These are phyloP conservation scores for Vitis hybrid DNA, from an alignment of 177 flowering plant species.

Conservation along the genomic window DNA sequence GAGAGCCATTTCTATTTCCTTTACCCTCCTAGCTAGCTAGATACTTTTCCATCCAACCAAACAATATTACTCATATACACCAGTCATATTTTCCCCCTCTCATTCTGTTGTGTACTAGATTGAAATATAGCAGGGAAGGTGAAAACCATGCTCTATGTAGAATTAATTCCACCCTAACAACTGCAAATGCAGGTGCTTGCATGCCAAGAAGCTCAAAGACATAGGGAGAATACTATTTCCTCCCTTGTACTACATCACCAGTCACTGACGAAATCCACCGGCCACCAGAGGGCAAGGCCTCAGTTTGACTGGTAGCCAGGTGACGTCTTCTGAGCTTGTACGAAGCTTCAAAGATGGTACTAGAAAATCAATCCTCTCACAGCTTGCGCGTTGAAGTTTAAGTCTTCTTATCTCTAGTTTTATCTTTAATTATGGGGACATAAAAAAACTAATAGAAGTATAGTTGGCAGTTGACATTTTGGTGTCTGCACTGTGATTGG, in stretches of 20 bases:
- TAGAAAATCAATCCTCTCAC: not conserved
- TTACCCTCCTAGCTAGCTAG: too few species aligned
- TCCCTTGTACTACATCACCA: not conserved
- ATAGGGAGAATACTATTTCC: not conserved
- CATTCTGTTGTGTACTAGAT: too few species aligned
- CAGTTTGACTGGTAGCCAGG: constrained; percentile 18
- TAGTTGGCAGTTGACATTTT: too few species aligned
- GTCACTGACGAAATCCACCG: not conserved
- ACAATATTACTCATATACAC: too few species aligned
- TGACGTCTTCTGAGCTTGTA: constrained; percentile 11
- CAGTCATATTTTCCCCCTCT: too few species aligned
- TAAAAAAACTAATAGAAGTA: not conserved
- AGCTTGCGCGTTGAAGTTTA: not conserved
- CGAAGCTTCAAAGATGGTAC: constrained; percentile 29
- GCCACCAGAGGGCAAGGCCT: not conserved
- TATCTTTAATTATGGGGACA: not conserved
- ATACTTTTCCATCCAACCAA: too few species aligned
- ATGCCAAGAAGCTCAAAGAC: not conserved
- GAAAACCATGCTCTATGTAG: too few species aligned
- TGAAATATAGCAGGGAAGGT: too few species aligned
- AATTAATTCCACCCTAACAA: too few species aligned
- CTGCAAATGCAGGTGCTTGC: too few species aligned
- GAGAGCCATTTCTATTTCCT: too few species aligned
- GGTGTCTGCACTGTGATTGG: not conserved
- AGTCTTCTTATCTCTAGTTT: constrained; percentile 14